Base-by-base conservation (phyloP, 2,329 filamentous ascomycete species). In the Penicillium italicum region DNA sequence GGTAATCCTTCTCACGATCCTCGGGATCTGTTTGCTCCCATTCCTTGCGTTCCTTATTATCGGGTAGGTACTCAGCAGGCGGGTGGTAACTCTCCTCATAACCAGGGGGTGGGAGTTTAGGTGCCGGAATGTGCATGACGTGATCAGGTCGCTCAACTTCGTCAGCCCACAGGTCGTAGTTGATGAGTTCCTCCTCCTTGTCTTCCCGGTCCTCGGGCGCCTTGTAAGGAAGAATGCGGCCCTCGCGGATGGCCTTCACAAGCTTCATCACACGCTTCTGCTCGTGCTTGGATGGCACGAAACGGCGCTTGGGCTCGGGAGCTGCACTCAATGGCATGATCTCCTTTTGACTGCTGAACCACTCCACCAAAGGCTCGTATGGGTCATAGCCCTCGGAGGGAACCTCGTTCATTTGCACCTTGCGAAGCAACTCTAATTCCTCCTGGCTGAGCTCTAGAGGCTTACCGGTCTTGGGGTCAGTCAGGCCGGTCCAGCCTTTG, bases 1-100 rank as follows among this genome's bases (percentile, higher is more conserved):
- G 76, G 67, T 91, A 99, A 46, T 96, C 89, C 70, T 87, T 91
- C 66, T 96, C 90, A 53, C 92, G 82, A 61, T 99, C 94, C 71
- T 97, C 94, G 2, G 90, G 89, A 61, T 97, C 93, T 26, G 84
- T 80, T 50, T 89, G 84, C 67, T 96, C 86, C 94, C 94, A 99
- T 14, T 83, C 82, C 63, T 89, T 85, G 71, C 82, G 90, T 77
- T 99, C 94, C 37, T 89, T 86, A 67, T 88, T 85, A 52, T 90
- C 89, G 1, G 93, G 95, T 2, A 99, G 79, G 72, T 97, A 99
- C 77, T 99, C 94, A 4, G 88, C 84, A 47, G 95, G 94, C 24
- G 94, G 94, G 74, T 97, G 96, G 73, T 99, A 97, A 69, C 91
- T 96, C 72, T 97, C 85, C 67, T 96, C 92, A 72, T 96, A 97